Base-by-base conservation (phyloP, 352 stramenopile genomes). In the Pythium monospermum region DNA sequence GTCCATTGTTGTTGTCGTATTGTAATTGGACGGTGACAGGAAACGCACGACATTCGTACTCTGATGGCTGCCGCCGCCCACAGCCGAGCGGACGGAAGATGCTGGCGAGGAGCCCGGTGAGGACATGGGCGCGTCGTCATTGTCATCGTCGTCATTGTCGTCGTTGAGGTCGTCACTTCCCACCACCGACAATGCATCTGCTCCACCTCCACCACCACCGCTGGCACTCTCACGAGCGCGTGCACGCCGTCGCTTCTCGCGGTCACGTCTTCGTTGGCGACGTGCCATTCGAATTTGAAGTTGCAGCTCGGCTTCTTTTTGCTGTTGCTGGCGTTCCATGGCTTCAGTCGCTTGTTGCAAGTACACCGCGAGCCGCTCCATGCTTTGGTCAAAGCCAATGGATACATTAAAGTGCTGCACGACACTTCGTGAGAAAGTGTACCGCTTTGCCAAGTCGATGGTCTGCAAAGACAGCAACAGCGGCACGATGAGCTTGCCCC, bases 381-480 rank as follows among this genome's bases (percentile, higher is more conserved):
- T 45, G 39, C 82, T 93, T 46, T 93, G 73, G 16, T 83, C 68
- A 39, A 81, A 91, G 25, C 82, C 82, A 23, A 93, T 67, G 8
- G 77, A 87, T 37, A 71, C 66, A 47, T 91, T 91, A 47, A 93
- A 87, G 39, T 93, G 82, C 36, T 91, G 77, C 23, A 91, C 59
- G 38, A 84, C 57, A 23, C 74, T 86, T 3, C 82, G 67, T 15
- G 79, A 87, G 44, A 93, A 86, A 6, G 82, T 89, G 58, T 93
- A 93, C 10, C 77, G 73, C 51, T 89, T 86, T 23, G 79, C 82
- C 8, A 87, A 42, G 36, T 89, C 79, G 15, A 93, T 64, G 4
- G 68, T 73, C 39, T 91, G 79, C 27, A 88, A 49, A 38, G 83
- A 93, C 31, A 93, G 55, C 48, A 93, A 50, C 28, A 90, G 53